Evolutionary conservation across 441 rosid species (phyloP).

Genomic region (Adansonia rubrostipa): DNA sequence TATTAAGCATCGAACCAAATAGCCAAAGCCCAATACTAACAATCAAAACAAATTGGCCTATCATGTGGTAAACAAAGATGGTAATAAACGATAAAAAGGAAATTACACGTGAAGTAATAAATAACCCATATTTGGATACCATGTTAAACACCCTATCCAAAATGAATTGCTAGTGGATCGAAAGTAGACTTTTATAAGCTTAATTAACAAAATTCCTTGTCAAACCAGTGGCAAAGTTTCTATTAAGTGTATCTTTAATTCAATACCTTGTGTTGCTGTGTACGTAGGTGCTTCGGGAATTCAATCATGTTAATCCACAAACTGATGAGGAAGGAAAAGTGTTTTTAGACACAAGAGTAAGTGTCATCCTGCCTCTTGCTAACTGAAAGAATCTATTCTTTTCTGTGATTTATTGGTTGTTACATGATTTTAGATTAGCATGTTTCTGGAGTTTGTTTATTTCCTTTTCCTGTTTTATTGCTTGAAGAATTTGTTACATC

Average conservation of each 20-base stretch:
- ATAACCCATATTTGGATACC: neutral
- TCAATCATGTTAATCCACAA: conserved; percentile 98
- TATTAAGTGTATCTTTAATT: conserved; percentile 11
- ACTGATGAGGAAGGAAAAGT: conserved; percentile 93
- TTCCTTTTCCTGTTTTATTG: conserved; percentile 22
- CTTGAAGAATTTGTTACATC: conserved; percentile 72
- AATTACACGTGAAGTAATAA: neutral
- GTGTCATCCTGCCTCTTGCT: conserved; percentile 31
- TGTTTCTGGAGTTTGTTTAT: conserved; percentile 26
- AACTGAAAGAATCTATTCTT: neutral
- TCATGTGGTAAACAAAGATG: neutral
- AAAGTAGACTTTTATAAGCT: neutral
- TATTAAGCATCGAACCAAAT: neutral
- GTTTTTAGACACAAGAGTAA: conserved; percentile 71
- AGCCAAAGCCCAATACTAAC: neutral
- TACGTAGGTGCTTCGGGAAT: conserved; percentile 87
- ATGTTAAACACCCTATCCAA: neutral
- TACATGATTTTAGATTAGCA: conserved; percentile 3
- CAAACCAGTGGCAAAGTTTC: neutral
- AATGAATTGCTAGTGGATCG: neutral
- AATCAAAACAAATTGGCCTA: neutral
- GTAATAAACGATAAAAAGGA: neutral
- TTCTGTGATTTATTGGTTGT: neutral
- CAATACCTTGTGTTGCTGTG: conserved; percentile 15
- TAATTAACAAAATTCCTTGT: neutral